Evolutionary conservation across 352 stramenopile species (phyloP).

Genomic region (Albugo candida): DNA sequence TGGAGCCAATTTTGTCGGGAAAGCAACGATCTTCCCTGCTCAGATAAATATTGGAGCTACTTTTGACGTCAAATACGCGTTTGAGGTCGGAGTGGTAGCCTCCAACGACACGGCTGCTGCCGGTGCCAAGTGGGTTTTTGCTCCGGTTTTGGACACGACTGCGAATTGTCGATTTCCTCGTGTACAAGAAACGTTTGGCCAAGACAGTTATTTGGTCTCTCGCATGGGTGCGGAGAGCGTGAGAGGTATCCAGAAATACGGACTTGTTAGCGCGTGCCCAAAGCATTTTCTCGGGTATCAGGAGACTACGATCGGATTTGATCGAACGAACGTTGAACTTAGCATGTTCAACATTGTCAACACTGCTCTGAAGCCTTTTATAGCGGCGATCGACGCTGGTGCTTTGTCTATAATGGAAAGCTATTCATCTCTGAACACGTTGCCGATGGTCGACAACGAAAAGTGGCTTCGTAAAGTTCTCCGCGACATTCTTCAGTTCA

Average conservation of each 20-base stretch:
- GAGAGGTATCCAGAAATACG: slow-evolving; percentile 54
- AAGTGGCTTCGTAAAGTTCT: slow-evolving; percentile 20
- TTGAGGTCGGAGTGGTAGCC: slow-evolving; percentile 45
- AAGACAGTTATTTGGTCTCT: slow-evolving; percentile 65
- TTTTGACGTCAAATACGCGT: slow-evolving; percentile 69
- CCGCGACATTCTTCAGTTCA: slow-evolving; percentile 36
- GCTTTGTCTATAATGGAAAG: slow-evolving; percentile 84
- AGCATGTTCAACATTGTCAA: slow-evolving; percentile 69
- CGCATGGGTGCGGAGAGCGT: slow-evolving; percentile 54
- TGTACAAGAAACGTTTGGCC: slow-evolving; percentile 87
- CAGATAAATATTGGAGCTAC: slow-evolving; percentile 76
- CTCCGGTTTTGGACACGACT: slow-evolving; percentile 70
- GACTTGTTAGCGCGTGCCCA: slow-evolving; percentile 58
- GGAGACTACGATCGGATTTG: slow-evolving; percentile 58
- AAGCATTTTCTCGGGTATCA: slow-evolving; percentile 84
- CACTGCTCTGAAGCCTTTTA: slow-evolving; percentile 72
- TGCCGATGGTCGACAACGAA: slow-evolving; percentile 75
- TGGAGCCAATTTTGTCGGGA: slow-evolving; percentile 75
- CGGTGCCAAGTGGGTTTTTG: slow-evolving; percentile 84
- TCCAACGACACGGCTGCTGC: slow-evolving; percentile 73
- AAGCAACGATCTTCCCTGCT: slow-evolving; percentile 68
- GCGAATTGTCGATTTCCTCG: slow-evolving; percentile 70
- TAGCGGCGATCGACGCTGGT: slow-evolving; percentile 55
- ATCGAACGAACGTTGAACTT: slow-evolving; percentile 51
- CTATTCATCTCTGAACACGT: slow-evolving; percentile 84